Base-by-base conservation (phyloP, 148 eudicot species). In the Chenopodium suecicum region DNA sequence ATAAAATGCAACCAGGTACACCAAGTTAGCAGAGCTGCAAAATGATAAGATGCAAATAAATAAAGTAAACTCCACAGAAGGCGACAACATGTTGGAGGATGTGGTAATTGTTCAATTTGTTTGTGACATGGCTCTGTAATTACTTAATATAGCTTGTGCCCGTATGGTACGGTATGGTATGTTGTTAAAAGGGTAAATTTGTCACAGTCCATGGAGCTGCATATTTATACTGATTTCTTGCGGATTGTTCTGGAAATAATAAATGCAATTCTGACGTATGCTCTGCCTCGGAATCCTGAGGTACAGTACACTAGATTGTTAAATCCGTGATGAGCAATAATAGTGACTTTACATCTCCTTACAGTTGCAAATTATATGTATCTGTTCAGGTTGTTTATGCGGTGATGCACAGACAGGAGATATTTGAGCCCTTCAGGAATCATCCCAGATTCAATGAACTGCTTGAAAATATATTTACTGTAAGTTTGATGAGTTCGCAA, bases 281-380 rank as follows among this genome's bases (percentile, higher is more conserved):
- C 99, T 75, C 86, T 95, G 79, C 98, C 99, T 2, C 92, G 92
- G 69, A 95, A 95, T 85, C 99, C 99, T 34, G 99, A 95, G 99
- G 99, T 95, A 90, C 70, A 17, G 80, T 81, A 14, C 75, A 68
- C 44, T 48, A 48, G 19, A 60, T 22, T 52, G 46, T 58, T 13
- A 37, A n/a, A 67, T 4, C 78, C 31, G 67, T 75, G 5, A 63
- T 64, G 7, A 56, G 62, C 5, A 60, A 14, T 31, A 52, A 31
- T 54, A 34, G 22, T 34, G 47, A 68, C 10, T 13, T 64, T 63
- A 63, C 52, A 11, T 65, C 19, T 34, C 58, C 58, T 79, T 2
- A 37, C 65, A 32, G 41, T 70, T 62, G 37, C 31, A 54, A 48
- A 34, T 46, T 80, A 14, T 67, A 47, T 82, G 22, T 56, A 31